These are phyloP conservation scores for Cyclotella cryptica DNA, from an alignment of 108 stramenopile genomes.

Conservation along the genomic window DNA sequence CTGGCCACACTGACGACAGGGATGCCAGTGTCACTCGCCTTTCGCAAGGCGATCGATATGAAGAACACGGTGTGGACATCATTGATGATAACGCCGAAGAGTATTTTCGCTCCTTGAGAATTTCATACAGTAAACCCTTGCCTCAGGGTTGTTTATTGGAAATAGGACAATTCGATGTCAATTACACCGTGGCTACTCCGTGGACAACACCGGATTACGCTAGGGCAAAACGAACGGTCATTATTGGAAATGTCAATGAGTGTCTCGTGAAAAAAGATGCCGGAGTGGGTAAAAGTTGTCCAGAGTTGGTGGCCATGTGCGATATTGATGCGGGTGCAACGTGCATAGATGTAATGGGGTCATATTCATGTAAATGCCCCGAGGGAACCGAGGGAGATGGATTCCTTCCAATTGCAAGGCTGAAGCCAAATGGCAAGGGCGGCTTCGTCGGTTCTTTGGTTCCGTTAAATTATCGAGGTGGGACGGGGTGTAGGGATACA, in stretches of 20 bases:
- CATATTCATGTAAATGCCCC: constrained; percentile 90
- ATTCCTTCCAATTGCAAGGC: constrained; percentile 58
- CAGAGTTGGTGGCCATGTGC: constrained; percentile 82
- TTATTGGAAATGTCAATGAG: constrained; percentile 93
- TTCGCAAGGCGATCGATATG: constrained; percentile 87
- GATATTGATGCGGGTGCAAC: constrained; percentile 74
- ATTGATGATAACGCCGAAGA: constrained; percentile 91
- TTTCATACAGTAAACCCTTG: constrained; percentile 83
- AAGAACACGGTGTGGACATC: constrained; percentile 88
- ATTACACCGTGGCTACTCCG: constrained; percentile 92
- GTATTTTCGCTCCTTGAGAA: constrained; percentile 81
- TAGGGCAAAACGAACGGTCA: constrained; percentile 73
- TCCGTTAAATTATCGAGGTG: constrained; percentile 79
- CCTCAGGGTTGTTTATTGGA: constrained; percentile 83
- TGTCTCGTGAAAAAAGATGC: constrained; percentile 56
- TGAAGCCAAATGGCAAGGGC: constrained; percentile 32
- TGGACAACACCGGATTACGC: constrained; percentile 83
- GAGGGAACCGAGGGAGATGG: constrained; percentile 88
- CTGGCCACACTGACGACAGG: constrained; percentile 21
- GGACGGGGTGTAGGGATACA: constrained; percentile 89
- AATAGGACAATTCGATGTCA: constrained; percentile 89
- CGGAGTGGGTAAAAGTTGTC: constrained; percentile 63
- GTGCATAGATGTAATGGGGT: constrained; percentile 87
- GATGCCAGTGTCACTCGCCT: constrained; percentile 57
- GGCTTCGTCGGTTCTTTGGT: constrained; percentile 41